Evolutionary conservation across 768 basidiomycete species (phyloP), one percentile per base, ranked within the genome.

Genomic region (Fistulinella prunicolor): DNA sequence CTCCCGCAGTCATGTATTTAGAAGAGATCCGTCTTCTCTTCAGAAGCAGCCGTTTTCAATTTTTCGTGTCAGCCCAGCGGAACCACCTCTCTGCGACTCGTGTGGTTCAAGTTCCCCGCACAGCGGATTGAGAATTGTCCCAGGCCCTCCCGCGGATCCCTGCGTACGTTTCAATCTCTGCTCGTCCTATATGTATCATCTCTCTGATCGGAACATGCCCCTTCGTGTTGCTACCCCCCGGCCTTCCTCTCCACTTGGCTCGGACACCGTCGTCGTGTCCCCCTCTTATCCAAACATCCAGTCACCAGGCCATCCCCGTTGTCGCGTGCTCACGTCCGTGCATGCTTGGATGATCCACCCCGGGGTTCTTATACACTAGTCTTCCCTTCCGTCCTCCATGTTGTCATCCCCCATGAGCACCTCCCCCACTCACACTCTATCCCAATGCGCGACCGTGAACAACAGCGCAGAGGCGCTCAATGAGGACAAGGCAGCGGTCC

Each of bases 91-190:
- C 47, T 34, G 17, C 20, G 19, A 17, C 37, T 46, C 58, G 48
- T 62, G 49, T 51, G 58, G 52, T 22, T 22, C 45, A 38, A 51
- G 51, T 55, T 58, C 65, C 63, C 65, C 63, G 57, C 58, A 67
- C 50, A 42, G 44, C 51, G 60, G 59, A 49, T 64, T 58, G 47
- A 48, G 43, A 65, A 55, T 47, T 59, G n/a, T 62, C 57, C 58
- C 57, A 60, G 57, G 60, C 20, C 50, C 41, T 50, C 63, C 63
- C 59, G 64, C 65, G 64, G 63, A 65, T 65, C 64, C 65, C 43
- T 55, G 46, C 16, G 43, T 44, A 51, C 47, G 48, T 38, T 46
- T 49, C 19, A 4, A 34, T 12, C 37, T 37, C 10, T 46, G 9
- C 48, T 36, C 45, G 23, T 60, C 53, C 38, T 65, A 65, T 65